phyloP scores from a whole-genome alignment of 257 asterid species.

The Leonotis leonurus region DNA sequence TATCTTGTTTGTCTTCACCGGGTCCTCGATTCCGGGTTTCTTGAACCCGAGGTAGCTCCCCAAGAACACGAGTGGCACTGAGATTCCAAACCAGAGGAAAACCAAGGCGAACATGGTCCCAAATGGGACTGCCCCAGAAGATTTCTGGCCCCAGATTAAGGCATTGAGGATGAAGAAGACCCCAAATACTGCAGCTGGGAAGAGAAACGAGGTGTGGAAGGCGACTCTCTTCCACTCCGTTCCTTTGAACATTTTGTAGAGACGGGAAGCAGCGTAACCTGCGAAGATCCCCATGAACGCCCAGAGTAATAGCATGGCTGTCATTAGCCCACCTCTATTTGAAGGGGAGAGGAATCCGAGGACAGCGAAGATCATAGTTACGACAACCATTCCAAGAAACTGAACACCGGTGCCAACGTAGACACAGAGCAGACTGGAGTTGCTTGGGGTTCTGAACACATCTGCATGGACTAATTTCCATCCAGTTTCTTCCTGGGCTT shows the following conservation, averaged over 20 bases:
- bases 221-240: constrained; percentile 61
- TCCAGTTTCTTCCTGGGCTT: constrained; percentile 81
- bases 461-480: constrained; percentile 78
- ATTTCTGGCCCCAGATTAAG: constrained; percentile 76
- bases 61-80: constrained; percentile 58
- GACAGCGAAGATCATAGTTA: constrained; percentile 68
- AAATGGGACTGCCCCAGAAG: constrained; percentile 71
- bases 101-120: constrained; percentile 78
- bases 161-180: constrained; percentile 50
- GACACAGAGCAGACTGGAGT: constrained; percentile 56
- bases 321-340: constrained; percentile 69
- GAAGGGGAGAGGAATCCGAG: constrained; percentile 79
- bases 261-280: constrained; percentile 50
- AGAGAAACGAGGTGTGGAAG: constrained; percentile 44
- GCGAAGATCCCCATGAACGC: constrained; percentile 70
- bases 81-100: constrained; percentile 63
- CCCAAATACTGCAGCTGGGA: constrained; percentile 48
- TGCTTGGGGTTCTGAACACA: constrained; percentile 67
- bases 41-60: constrained; percentile 60
- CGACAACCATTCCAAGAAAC: constrained; percentile 52
- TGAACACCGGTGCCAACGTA: constrained; percentile 71
- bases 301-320: constrained; percentile 71
- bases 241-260: constrained; percentile 68
- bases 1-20: constrained; percentile 66
- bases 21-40: constrained; percentile 58